These are phyloP conservation scores for Ceratocystis eucalypticola DNA, from an alignment of 2,329 filamentous ascomycete genomes.

Conservation along the genomic window DNA sequence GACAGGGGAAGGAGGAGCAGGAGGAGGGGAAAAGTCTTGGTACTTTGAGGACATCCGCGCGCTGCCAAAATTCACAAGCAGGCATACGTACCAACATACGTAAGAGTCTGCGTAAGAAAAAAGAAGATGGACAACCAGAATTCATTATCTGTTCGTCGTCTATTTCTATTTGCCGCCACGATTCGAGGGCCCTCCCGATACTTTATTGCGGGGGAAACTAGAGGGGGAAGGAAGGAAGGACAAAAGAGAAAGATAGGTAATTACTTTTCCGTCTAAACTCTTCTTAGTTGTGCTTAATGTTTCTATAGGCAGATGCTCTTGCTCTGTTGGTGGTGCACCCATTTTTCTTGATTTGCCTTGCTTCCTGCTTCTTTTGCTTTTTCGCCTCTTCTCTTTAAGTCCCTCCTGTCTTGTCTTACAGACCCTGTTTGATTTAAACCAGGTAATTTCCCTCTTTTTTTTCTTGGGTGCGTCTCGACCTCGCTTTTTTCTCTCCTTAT, in stretches of 20 bases:
- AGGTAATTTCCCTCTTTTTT: conserved; percentile 7
- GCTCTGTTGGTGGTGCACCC: not conserved
- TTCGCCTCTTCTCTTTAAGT: not conserved
- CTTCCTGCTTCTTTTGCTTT: not conserved
- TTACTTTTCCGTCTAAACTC: not conserved
- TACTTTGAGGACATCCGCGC: not conserved
- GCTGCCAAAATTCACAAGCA: conserved; percentile 5
- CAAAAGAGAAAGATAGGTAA: not conserved
- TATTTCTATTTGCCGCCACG: not conserved
- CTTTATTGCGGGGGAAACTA: not conserved
- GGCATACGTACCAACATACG: conserved; percentile 4
- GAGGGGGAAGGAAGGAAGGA: not conserved
- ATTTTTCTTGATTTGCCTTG: not conserved
- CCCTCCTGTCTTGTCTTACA: not conserved
- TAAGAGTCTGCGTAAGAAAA: conserved; percentile 2
- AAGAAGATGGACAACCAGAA: not conserved
- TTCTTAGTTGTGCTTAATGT: not conserved
- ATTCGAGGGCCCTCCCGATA: not conserved
- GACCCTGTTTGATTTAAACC: conserved; percentile 6
- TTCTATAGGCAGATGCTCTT: not conserved
- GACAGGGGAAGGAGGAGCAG: not conserved
- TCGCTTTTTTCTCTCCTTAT: not conserved
- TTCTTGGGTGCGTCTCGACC: not conserved
- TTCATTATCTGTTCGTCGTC: not conserved
- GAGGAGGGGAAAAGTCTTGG: not conserved